These are phyloP conservation scores for Candida pseudoviswanathii DNA, from an alignment of 1,139 yeast genomes.

Conservation along the genomic window DNA sequence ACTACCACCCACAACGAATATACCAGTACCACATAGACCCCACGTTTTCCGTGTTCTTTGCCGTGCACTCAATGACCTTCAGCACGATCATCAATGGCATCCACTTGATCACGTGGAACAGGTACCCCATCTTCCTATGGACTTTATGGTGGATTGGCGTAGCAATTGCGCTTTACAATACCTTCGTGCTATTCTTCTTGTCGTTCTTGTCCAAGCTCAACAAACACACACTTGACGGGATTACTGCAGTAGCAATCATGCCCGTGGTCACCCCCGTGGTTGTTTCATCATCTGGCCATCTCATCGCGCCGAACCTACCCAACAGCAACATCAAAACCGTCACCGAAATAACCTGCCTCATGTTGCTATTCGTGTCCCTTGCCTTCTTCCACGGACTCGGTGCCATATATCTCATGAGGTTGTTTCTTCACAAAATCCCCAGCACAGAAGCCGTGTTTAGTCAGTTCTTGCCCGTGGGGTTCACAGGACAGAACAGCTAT, in stretches of 20 bases:
- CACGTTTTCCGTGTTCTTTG: conserved; percentile 60
- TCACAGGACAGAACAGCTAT: conserved; percentile 77
- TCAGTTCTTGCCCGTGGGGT: conserved; percentile 31
- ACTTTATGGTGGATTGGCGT: conserved; percentile 19
- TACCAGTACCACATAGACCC: conserved; percentile 43
- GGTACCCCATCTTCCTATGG: conserved; percentile 21
- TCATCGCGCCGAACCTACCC: conserved; percentile 12
- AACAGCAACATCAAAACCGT: conserved; percentile 10
- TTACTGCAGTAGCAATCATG: conserved; percentile 13
- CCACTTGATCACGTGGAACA: conserved; percentile 36
- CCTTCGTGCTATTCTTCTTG: conserved; percentile 14
- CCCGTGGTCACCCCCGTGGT: conserved; percentile 16
- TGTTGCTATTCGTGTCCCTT: conserved; percentile 13
- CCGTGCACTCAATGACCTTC: conserved; percentile 78
- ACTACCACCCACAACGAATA: conserved; percentile 28
- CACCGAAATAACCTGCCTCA: conserved; percentile 13
- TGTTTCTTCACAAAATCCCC: conserved; percentile 13
- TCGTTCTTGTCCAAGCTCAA: conserved; percentile 15
- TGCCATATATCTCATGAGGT: conserved; percentile 11
- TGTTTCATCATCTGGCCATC: conserved; percentile 14
- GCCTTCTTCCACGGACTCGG: conserved; percentile 15
- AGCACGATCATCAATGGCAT: conserved; percentile 58
- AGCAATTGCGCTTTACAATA: conserved; percentile 14
- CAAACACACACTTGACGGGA: conserved; percentile 10
- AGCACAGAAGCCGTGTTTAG: conserved; percentile 17